Evolutionary conservation across 148 eudicot species (phyloP).

Genomic region (Polygonum aviculare): DNA sequence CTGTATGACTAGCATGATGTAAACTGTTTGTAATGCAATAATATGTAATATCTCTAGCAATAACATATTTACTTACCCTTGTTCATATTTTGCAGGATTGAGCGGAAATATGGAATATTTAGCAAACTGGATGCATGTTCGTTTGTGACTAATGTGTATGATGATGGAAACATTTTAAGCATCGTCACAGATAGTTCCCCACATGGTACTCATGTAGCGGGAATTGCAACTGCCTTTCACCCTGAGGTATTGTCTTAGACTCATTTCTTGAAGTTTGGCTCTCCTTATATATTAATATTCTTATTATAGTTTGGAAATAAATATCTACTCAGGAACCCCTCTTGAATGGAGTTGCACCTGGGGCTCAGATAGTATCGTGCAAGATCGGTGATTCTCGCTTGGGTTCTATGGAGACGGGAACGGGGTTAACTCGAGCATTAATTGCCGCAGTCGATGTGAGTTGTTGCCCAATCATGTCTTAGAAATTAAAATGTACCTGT

Average conservation of each 20-base stretch:
- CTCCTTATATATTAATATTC: background rate
- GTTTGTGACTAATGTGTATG: slow-evolving; percentile 72
- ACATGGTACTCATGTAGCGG: slow-evolving; percentile 99
- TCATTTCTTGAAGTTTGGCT: background rate
- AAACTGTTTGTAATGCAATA: background rate
- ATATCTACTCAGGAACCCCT: slow-evolving; percentile 58
- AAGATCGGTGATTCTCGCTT: slow-evolving; percentile 94
- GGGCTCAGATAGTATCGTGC: slow-evolving; percentile 93
- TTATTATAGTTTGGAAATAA: background rate
- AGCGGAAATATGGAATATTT: slow-evolving; percentile 79
- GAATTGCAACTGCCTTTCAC: slow-evolving; percentile 90
- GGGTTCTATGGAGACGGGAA: slow-evolving; percentile 98
- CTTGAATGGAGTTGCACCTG: slow-evolving; percentile 98
- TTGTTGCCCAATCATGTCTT: background rate
- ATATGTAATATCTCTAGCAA: background rate
- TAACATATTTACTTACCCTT: background rate
- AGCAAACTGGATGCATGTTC: slow-evolving; percentile 95
- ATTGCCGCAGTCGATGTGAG: slow-evolving; percentile 78
- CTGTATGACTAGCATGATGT: background rate
- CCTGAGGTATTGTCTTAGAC: slow-evolving; percentile 45
- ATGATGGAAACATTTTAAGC: slow-evolving; percentile 85
- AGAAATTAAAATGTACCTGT: background rate
- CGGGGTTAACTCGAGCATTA: slow-evolving; percentile 87
- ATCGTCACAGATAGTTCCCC: slow-evolving; percentile 95
- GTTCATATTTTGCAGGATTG: slow-evolving; percentile 44